Evolutionary conservation across 371 early-diverging fungal species (phyloP).

Genomic region (Umbelopsis sp.): DNA sequence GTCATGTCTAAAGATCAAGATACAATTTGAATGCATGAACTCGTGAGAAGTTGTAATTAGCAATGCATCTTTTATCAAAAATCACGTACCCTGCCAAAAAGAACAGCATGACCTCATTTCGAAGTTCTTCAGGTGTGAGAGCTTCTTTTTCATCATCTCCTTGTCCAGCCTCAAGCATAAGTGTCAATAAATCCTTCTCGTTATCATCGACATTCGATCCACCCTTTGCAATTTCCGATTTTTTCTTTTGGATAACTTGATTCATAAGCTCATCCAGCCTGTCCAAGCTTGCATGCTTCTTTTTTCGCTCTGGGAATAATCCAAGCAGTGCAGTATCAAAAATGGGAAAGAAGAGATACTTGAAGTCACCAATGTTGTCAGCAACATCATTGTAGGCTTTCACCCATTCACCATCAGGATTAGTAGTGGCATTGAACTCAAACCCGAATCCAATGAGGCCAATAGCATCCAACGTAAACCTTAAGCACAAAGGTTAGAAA

Average conservation of each 20-base stretch:
- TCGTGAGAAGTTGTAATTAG: too few relatives aligned
- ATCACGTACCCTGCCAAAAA: conserved; percentile 28
- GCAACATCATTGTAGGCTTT: conserved; percentile 23
- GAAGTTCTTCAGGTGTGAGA: conserved; percentile 28
- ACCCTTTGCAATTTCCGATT: conserved; percentile 28
- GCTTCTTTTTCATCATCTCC: conserved; percentile 26
- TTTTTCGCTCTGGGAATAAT: conserved; percentile 33
- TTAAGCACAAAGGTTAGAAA: neutral
- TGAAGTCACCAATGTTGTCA: conserved; percentile 11
- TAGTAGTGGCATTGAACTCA: conserved; percentile 22
- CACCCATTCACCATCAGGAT: conserved; percentile 25
- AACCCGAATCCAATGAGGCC: conserved; percentile 34
- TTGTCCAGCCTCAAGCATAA: conserved; percentile 44
- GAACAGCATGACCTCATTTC: conserved; percentile 23
- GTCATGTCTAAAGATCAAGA: conserved; percentile 22
- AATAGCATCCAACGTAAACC: conserved; percentile 35
- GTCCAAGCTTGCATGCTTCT: conserved; percentile 26
- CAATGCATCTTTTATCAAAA: too few relatives aligned
- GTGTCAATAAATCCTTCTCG: conserved; percentile 49
- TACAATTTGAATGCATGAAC: too few relatives aligned
- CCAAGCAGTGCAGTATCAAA: conserved; percentile 26
- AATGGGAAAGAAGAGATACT: conserved; percentile 29
- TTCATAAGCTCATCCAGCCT: conserved; percentile 28
- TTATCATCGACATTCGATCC: conserved; percentile 27
- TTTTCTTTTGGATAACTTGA: conserved; percentile 42